Conservation (phyloP, 768 basidiomycete genomes). For the Pleurotus platypus region DNA sequence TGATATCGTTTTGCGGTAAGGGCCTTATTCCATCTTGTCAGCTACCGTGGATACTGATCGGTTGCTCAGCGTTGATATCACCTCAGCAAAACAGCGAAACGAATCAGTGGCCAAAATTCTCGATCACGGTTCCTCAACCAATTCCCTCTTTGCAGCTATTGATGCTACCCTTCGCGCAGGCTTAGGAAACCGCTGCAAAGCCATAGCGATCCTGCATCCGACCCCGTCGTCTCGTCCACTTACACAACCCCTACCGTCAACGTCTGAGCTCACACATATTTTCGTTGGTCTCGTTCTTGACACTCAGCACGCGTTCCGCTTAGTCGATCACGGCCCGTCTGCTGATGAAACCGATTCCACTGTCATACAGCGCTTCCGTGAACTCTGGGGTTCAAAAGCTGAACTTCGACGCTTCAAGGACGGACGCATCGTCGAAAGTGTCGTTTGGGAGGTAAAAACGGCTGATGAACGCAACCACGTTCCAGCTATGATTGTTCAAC, state of each 20-base stretch:
- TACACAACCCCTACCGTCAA: constrained; percentile 53
- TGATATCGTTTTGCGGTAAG: constrained; percentile 68
- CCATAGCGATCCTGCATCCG: constrained; percentile 57
- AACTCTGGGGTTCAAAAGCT: constrained; percentile 89
- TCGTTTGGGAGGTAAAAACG: constrained; percentile 91
- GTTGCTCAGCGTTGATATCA: constrained; percentile 49
- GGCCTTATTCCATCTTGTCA: constrained; percentile 6
- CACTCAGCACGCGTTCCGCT: constrained; percentile 67
- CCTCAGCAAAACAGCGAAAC: constrained; percentile 40
- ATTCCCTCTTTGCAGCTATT: constrained; percentile 52
- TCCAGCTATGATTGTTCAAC: constrained; percentile 67
- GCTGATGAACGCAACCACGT: constrained; percentile 79
- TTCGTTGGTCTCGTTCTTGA: constrained; percentile 74
- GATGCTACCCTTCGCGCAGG: constrained; percentile 53
- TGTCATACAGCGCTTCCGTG: constrained; percentile 60
- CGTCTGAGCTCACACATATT: constrained; percentile 41
- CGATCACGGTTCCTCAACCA: constrained; percentile 60
- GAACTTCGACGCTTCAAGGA: constrained; percentile 96
- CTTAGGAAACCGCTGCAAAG: constrained; percentile 69
- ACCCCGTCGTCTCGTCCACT: constrained; percentile 40
- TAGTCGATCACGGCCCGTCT: constrained; percentile 90
- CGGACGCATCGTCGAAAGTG: constrained; percentile 86
- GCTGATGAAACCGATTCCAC: constrained; percentile 57
- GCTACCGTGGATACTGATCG: neutral
- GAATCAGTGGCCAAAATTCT: constrained; percentile 41